Percentiles rank a stretch among this genome's conserved stretches.
These are phyloP conservation scores for Trypanosoma congolense DNA, from an alignment of 208 protist genomes.

Conservation along the genomic window DNA sequence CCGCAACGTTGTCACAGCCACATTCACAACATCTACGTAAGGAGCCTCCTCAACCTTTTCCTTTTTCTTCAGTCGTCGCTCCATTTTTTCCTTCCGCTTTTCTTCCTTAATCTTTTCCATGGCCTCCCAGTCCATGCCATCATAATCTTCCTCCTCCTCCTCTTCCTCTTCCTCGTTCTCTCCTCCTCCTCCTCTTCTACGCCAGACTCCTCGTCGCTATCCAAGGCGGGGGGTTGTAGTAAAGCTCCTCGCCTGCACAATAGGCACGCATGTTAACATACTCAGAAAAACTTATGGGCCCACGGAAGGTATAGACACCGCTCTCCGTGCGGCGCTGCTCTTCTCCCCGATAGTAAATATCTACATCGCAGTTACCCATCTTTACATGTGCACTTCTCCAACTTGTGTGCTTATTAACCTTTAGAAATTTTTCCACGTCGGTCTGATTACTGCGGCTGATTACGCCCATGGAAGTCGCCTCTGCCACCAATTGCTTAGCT, in stretches of 20 bases:
- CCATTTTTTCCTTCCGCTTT: constrained; percentile 9
- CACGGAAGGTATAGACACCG: constrained; percentile 42
- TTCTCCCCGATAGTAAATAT: constrained; percentile 26
- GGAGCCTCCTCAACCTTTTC: constrained; percentile 25
- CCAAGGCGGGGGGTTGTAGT: constrained; percentile 60
- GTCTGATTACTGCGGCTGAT: background rate
- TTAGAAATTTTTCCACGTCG: constrained; percentile 3
- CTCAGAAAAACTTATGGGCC: constrained; percentile 62
- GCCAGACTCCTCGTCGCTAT: constrained; percentile 41
- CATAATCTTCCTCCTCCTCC: background rate
- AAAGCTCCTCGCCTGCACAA: constrained; percentile 33
- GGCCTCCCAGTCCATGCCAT: background rate
- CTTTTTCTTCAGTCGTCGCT: constrained; percentile 18
- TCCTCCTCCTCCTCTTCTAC: constrained; percentile 48
- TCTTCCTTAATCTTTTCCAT: constrained; percentile 4
- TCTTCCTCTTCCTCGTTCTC: constrained; percentile 21
- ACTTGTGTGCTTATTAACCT: constrained; percentile 1
- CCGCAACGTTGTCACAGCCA: constrained; percentile 31
- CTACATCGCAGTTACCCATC: constrained; percentile 9
- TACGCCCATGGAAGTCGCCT: constrained; percentile 10
- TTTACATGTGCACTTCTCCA: constrained; percentile 10
- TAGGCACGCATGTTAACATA: constrained; percentile 43
- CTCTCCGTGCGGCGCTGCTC: constrained; percentile 36
- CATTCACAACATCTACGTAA: constrained; percentile 36
- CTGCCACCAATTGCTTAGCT: constrained; percentile 11